Conservation (phyloP, 2,329 filamentous ascomycete species). For the Dactylellina leptospora region DNA sequence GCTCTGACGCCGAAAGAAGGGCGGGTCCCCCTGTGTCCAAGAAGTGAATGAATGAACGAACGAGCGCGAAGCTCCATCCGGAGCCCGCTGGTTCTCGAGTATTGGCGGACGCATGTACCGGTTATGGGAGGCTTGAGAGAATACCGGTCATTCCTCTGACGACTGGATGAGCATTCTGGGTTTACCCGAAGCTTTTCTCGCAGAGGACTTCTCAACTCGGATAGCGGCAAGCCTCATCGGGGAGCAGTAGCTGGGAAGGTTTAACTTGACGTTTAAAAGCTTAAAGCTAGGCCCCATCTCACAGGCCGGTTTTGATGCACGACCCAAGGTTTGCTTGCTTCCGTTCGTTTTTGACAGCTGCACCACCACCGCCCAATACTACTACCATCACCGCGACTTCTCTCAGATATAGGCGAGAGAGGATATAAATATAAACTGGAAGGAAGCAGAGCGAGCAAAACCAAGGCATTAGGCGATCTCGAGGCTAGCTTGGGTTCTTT, state of each 20-base stretch:
- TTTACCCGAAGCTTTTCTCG: slow-evolving; percentile 12
- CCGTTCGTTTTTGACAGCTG: slow-evolving; percentile 46
- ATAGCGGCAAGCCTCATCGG: slow-evolving; percentile 34
- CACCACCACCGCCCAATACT: slow-evolving; percentile 9
- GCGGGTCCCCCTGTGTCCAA: not conserved
- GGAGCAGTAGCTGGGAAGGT: not conserved
- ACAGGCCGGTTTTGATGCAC: slow-evolving; percentile 2
- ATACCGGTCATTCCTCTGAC: slow-evolving; percentile 37
- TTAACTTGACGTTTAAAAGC: slow-evolving; percentile 20
- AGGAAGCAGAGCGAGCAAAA: not conserved
- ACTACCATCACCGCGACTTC: not conserved
- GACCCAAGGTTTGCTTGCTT: slow-evolving; percentile 1
- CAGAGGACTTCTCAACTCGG: slow-evolving; percentile 25
- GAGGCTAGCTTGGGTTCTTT: not conserved
- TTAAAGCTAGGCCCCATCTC: slow-evolving; percentile 36
- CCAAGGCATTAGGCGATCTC: not conserved
- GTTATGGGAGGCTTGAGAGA: slow-evolving; percentile 8
- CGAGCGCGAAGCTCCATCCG: not conserved
- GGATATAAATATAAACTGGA: not conserved
- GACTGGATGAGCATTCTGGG: slow-evolving; percentile 32
- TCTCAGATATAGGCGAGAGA: too few species aligned
- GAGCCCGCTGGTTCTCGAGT: not conserved
- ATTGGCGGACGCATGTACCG: too few species aligned
- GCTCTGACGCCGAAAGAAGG: slow-evolving; percentile 12
- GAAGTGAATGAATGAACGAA: not conserved